Base-by-base conservation (phyloP, 1,284 basidiomycete species). In the Ustilago hordei region DNA sequence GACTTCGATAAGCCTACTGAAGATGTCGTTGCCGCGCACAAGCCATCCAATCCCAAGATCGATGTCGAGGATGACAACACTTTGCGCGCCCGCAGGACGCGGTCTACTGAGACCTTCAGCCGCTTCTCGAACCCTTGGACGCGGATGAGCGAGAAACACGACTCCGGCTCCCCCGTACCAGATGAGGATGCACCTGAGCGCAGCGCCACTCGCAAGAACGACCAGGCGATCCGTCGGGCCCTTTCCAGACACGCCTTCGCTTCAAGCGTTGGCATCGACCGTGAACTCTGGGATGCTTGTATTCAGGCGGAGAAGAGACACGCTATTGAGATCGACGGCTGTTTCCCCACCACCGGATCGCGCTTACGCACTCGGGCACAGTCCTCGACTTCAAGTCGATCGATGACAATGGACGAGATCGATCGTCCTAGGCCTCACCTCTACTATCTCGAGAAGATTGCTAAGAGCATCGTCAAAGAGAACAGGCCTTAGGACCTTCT, bases 231-330 rank as follows among this genome's bases (percentile, higher is more conserved):
- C 38, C 64, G 65, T 4, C 35, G 57, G 39, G 61, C 69, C 7
- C 47, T 65, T 34, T 54, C 64, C 8, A 47, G 63, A 17, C 41
- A 69, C 39, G 58, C 59, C 1, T 66, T 65, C 39, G 57, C 64
- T 35, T 32, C 64, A 31, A 70, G 55, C 35, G 72, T 66, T 2
- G 68, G 65, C 36, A 70, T 78, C 60, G 78, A 80, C 39, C 75
- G 68, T 17, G 66, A 70, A 15, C 45, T 81, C 12, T 73, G 73
- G 69, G 60, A 68, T 19, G 60, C 72, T 3, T 80, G 75, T 41
- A 53, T 80, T 17, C 66, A 78, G 52, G 80, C 80, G 28, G 75
- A 78, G 58, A 60, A 60, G 53, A 62, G 80, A 31, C 80, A 81
- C 45, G 60, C 64, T 28, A 12, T 57, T 47, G 80, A 81, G 54